These are phyloP conservation scores for Fonsecaea pedrosoi DNA, from an alignment of 2,329 filamentous ascomycete species.

Conservation along the genomic window DNA sequence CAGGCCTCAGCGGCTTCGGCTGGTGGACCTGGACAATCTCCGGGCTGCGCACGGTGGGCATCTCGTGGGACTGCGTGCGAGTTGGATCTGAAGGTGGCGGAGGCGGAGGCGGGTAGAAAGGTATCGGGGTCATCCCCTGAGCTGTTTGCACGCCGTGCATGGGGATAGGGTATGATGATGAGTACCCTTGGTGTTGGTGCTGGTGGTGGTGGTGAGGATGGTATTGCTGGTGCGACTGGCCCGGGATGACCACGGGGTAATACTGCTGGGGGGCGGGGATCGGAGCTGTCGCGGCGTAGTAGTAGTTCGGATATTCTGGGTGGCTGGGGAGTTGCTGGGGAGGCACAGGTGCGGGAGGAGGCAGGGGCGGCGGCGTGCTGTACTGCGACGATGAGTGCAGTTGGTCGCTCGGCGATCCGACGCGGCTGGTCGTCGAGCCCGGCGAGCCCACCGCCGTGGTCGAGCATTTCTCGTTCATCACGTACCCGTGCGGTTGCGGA, in stretches of 20 bases:
- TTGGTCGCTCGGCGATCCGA: constrained; percentile 1
- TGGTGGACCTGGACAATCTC: background rate
- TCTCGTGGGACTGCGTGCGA: background rate
- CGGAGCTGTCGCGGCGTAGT: background rate
- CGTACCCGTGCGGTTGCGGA: background rate
- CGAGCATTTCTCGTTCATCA: background rate
- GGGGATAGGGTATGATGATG: too few relatives aligned
- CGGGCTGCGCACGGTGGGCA: background rate
- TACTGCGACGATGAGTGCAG: background rate
- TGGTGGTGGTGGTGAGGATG: too few relatives aligned
- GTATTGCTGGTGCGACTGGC: background rate
- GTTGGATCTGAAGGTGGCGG: background rate
- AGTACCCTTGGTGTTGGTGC: background rate
- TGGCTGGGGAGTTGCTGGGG: too few relatives aligned
- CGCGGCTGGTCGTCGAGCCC: background rate
- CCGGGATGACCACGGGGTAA: constrained; percentile 3
- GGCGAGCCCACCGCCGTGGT: background rate
- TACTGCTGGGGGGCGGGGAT: background rate
- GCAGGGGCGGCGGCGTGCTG: background rate
- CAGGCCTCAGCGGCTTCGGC: background rate
- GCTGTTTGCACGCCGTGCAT: background rate
- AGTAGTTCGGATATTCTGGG: background rate
- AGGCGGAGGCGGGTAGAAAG: background rate
- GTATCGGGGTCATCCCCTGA: background rate
- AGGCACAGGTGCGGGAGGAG: background rate